Evolutionary conservation across 1,284 basidiomycete species (phyloP).

Genomic region (Sanghuangporus weigelae): DNA sequence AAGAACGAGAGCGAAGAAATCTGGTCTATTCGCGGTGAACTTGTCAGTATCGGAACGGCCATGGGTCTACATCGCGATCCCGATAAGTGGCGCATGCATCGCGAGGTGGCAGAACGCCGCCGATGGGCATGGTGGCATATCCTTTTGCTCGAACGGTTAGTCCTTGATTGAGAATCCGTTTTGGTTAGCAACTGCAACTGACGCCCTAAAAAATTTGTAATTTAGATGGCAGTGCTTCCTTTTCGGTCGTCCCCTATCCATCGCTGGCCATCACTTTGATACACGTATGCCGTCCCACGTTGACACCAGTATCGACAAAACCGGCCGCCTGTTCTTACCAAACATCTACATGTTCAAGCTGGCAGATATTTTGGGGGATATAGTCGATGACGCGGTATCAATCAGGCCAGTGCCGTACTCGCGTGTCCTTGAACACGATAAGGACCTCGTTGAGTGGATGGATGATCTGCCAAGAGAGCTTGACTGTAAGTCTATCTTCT

Average conservation of each 20-base stretch:
- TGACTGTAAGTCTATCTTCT: constrained; percentile 28
- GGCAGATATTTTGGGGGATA: constrained; percentile 71
- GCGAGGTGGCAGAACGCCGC: constrained; percentile 63
- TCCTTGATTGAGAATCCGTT: constrained; percentile 9
- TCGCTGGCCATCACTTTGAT: constrained; percentile 76
- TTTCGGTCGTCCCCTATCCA: constrained; percentile 70
- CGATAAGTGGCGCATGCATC: constrained; percentile 61
- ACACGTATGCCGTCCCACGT: constrained; percentile 64
- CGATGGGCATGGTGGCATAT: constrained; percentile 88
- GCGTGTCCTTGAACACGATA: constrained; percentile 65
- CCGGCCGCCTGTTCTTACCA: constrained; percentile 58
- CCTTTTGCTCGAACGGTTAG: constrained; percentile 65
- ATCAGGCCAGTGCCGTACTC: constrained; percentile 69
- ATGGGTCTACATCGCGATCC: constrained; percentile 82
- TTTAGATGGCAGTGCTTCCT: constrained; percentile 77
- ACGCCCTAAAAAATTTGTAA: neutral
- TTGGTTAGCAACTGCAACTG: neutral
- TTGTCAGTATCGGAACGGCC: constrained; percentile 66
- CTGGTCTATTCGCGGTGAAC: constrained; percentile 66
- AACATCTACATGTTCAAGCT: constrained; percentile 71
- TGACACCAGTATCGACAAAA: constrained; percentile 52
- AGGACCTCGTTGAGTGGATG: constrained; percentile 63
- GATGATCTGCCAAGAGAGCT: constrained; percentile 65
- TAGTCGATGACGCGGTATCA: constrained; percentile 77
- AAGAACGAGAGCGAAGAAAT: constrained; percentile 76